A percentile compares a stretch with the other conserved stretches of the same genome.
Conservation (phyloP, 2,329 filamentous ascomycete genomes). For the Fusarium ramigenum region DNA sequence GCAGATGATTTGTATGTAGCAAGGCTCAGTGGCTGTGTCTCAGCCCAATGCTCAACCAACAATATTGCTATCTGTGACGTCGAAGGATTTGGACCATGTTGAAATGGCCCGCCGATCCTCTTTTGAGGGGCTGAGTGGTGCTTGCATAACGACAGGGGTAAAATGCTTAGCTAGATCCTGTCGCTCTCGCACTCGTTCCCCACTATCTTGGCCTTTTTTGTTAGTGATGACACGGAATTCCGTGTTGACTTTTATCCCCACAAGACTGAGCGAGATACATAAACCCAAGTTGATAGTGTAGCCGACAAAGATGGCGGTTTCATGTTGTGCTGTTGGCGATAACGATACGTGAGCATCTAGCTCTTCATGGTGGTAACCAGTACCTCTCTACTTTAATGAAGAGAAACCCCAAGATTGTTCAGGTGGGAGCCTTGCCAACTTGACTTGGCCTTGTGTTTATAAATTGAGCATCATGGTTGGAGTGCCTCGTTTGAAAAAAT, state of each 20-base stretch:
- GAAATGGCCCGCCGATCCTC: not conserved
- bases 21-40: constrained; percentile 8
- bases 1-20: not conserved
- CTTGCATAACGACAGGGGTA: constrained; percentile 2
- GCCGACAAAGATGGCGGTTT: not conserved
- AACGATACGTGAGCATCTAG: not conserved
- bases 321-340: not conserved
- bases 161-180: not conserved
- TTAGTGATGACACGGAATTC: not conserved
- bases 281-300: not conserved
- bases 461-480: not conserved
- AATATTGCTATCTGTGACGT: not conserved
- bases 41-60: constrained; percentile 9
- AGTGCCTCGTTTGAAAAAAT: not conserved
- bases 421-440: too few species aligned
- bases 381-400: too few species aligned
- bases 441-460: too few species aligned
- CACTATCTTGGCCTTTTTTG: not conserved
- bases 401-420: rapidly evolving
- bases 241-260: not conserved
- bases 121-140: not conserved
- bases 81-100: constrained; percentile 7
- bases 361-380: not conserved
- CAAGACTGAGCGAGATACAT: not conserved
- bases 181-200: not conserved